Evolutionary conservation across 2,329 filamentous ascomycete species (phyloP).

Genomic region (Trichophyton equinum): DNA sequence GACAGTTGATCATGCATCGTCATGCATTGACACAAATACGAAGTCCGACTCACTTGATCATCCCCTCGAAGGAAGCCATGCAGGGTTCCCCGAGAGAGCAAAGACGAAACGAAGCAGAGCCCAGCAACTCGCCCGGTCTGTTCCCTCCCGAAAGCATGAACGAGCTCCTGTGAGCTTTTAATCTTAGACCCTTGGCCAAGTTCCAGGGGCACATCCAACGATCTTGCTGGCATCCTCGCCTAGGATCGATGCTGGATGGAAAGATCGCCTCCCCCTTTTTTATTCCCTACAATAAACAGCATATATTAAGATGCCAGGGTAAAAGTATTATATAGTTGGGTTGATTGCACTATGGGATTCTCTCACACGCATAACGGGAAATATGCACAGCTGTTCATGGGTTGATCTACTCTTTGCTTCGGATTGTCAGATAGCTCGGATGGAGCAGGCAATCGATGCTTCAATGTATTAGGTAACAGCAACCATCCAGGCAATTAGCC

Average conservation of each 20-base stretch:
- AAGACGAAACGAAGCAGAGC: background rate
- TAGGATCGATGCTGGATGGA: background rate
- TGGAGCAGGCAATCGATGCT: background rate
- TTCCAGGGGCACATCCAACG: background rate
- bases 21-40: background rate
- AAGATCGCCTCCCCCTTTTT: too few relatives aligned
- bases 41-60: background rate
- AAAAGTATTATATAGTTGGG: background rate
- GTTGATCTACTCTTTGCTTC: background rate
- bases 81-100: background rate
- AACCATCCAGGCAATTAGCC: background rate
- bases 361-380: background rate
- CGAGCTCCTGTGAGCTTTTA: background rate
- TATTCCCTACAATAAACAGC: background rate
- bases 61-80: background rate
- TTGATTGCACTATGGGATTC: background rate
- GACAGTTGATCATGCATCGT: too few relatives aligned
- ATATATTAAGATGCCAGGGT: background rate
- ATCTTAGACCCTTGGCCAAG: background rate
- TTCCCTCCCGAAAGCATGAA: conserved; percentile 2
- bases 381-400: background rate
- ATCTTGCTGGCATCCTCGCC: background rate
- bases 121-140: background rate
- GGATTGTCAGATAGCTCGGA: background rate
- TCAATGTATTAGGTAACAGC: background rate